Percentiles rank a stretch among this genome's conserved stretches.
Conservation (phyloP, 192 early-diverging fungal genomes). For the Backusella tarrabulga region DNA sequence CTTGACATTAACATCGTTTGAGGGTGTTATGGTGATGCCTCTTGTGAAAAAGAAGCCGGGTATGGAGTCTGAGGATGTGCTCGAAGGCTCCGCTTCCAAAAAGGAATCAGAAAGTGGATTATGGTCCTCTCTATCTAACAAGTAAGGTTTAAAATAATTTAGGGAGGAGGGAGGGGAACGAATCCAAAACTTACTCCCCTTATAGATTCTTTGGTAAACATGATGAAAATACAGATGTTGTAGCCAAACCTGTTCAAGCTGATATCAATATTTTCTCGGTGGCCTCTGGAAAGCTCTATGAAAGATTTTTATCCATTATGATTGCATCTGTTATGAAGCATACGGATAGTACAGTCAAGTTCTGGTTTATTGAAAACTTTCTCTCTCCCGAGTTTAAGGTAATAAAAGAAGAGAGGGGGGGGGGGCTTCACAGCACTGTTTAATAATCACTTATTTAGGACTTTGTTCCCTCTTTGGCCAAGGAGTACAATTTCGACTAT, state of each 20-base stretch:
- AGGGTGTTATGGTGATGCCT: slow-evolving; percentile 82
- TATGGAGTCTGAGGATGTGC: slow-evolving; percentile 73
- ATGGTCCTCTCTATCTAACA: slow-evolving; percentile 59
- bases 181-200: not conserved
- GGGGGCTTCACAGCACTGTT: too few relatives aligned
- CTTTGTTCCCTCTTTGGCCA: slow-evolving; percentile 87
- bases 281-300: slow-evolving; percentile 97
- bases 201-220: slow-evolving; percentile 25
- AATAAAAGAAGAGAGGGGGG: too few relatives aligned
- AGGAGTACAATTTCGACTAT: slow-evolving; percentile 86
- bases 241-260: slow-evolving; percentile 40
- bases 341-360: slow-evolving; percentile 90
- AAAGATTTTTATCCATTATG: slow-evolving; percentile 97
- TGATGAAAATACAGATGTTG: not conserved
- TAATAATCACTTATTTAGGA: slow-evolving; percentile 41
- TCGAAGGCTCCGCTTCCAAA: slow-evolving; percentile 38
- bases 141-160: slow-evolving; percentile 37
- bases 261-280: slow-evolving; percentile 97
- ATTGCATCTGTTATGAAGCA: slow-evolving; percentile 87
- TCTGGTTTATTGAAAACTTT: slow-evolving; percentile 99
- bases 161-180: slow-evolving; percentile 8
- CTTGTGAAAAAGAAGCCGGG: slow-evolving; percentile 77
- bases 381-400: slow-evolving; percentile 95
- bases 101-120: slow-evolving; percentile 42
- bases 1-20: slow-evolving; percentile 50